Base-by-base conservation (phyloP, 2,329 filamentous ascomycete species). In the Blastomyces emzantsi region DNA sequence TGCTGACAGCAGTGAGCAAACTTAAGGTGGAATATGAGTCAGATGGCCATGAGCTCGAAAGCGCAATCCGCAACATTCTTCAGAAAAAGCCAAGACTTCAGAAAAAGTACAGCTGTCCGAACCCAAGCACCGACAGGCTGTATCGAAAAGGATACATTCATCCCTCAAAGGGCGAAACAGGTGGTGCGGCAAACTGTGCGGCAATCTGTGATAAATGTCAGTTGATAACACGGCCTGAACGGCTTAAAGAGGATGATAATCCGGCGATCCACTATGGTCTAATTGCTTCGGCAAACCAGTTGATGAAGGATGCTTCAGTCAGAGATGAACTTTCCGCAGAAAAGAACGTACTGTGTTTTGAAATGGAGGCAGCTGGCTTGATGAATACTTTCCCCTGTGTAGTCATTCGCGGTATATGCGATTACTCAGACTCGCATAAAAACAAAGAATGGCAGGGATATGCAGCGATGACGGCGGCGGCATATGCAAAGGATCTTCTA, bases 401-500 rank as follows among this genome's bases (percentile, higher is more conserved):
- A 9, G 52, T 63, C 2, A 59, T 63, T 33, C 52, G 61, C 1
- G 54, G 61, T 11, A 63, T 63, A 4, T 63, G 61, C n/a, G 52
- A 63, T 41, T 63, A 63, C n/a, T n/a, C 61, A 9, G 61, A 63
- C 25, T n/a, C 5, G 9, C 61, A 63, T 30, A 63, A 63, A 43
- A 63, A 58, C 22, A 58, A 58, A 15, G 19, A 51, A 2, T 59
- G 61, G 61, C 61, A 63, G 22, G 52, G 28, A 11, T 63, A 63
- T 49, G 61, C 61, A 30, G 54, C 61, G 6, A 19, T 51, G n/a
- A 5, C 52, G 2, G 61, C 61, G 8, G 51, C 61, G 7, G 54
- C 61, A 19, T 63, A 63, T 59, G 52, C 61, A 9, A 63, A 2
- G 80, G 70, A 43, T 80, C 76, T 19, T 77, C 52, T 58, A 28